Conservation (phyloP, 352 stramenopile genomes). For the Paralagenidium karlingii region DNA sequence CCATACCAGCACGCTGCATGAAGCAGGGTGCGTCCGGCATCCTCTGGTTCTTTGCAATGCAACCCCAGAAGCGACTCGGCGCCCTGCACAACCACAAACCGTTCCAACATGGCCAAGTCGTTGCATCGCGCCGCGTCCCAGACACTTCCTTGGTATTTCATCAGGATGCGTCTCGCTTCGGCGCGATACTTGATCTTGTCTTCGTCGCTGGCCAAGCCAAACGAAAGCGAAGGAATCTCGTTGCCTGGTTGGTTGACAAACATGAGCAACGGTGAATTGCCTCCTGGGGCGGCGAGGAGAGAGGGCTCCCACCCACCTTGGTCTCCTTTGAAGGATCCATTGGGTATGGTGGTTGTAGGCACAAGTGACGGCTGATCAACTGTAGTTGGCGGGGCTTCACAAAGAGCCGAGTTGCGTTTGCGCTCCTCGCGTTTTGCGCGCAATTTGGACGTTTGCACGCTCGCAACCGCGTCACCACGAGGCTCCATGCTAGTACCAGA, state of each 20-base stretch:
- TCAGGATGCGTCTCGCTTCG: conserved; percentile 35
- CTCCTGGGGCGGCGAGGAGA: conserved; percentile 3
- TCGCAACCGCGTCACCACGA: no score
- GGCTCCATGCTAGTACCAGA: no score
- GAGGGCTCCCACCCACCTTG: conserved; percentile 1
- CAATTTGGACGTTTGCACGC: conserved; percentile 33
- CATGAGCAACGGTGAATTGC: background rate
- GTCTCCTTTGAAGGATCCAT: background rate
- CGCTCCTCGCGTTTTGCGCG: conserved; percentile 51
- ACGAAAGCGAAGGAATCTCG: background rate
- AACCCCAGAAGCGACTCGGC: conserved; percentile 20
- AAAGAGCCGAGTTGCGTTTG: no score
- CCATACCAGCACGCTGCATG: conserved; percentile 36
- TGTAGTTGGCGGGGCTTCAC: no score
- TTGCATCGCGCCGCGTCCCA: conserved; percentile 37
- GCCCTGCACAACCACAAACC: conserved; percentile 55
- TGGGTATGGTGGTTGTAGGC: conserved; percentile 4
- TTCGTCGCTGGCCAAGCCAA: conserved; percentile 1
- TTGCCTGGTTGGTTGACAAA: conserved; percentile 1
- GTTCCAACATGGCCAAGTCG: conserved; percentile 32
- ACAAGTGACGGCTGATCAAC: conserved; percentile 8
- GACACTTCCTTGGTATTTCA: conserved; percentile 31
- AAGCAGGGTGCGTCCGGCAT: conserved; percentile 47
- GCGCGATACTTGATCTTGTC: conserved; percentile 24
- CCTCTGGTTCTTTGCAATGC: conserved; percentile 21